Percentiles rank a stretch among this genome's conserved stretches.
Conservation (phyloP, 2,329 filamentous ascomycete genomes). For the Fusarium sp. region DNA sequence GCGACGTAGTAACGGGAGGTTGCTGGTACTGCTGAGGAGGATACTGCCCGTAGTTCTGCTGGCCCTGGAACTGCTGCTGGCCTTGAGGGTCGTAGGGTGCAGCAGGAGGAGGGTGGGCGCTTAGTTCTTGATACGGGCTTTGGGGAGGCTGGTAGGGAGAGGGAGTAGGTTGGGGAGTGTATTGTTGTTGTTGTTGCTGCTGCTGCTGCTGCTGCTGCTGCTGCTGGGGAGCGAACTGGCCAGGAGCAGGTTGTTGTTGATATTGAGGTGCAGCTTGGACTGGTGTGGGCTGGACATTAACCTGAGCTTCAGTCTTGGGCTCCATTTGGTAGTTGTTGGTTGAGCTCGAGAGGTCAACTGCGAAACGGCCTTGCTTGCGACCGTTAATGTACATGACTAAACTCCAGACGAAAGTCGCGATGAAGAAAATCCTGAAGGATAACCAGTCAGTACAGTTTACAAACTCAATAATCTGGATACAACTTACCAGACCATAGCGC, state of each 20-base stretch:
- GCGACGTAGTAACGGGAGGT: conserved; percentile 21
- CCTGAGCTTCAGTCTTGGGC: conserved; percentile 48
- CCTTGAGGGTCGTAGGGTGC: conserved; percentile 43
- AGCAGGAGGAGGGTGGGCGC: conserved; percentile 44
- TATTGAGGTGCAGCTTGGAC: conserved; percentile 34
- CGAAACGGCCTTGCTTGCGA: conserved; percentile 56
- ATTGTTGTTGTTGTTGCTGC: conserved; percentile 6
- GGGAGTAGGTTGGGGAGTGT: conserved; percentile 26
- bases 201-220: conserved; percentile 12
- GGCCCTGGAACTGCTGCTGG: conserved; percentile 27
- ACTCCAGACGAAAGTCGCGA: conserved; percentile 54
- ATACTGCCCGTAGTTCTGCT: conserved; percentile 40
- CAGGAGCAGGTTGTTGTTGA: conserved; percentile 33
- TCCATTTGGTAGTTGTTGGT: conserved; percentile 52
- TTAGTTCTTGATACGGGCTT: conserved; percentile 49
- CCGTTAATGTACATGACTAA: conserved; percentile 52
- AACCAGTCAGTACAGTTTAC: background rate
- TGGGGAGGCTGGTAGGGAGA: conserved; percentile 40
- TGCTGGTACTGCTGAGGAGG: conserved; percentile 30
- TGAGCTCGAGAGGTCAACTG: conserved; percentile 29
- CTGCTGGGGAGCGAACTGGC: conserved; percentile 19
- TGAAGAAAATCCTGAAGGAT: conserved; percentile 54
- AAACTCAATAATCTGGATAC: rapidly evolving
- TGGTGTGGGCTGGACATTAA: conserved; percentile 39
- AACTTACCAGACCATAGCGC: conserved; percentile 58